Percentiles rank a stretch among this genome's conserved stretches.
These are phyloP conservation scores for Brassica napus DNA, from an alignment of 345 rosid genomes.

Conservation along the genomic window Da-Ae NC_063440.1:25505501-25506000, in stretches of 20 bases:
- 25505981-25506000: conserved; percentile 20
- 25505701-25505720: conserved; percentile 34
- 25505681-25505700: background rate
- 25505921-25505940: conserved; percentile 25
- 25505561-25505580: conserved; percentile 23
- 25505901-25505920: conserved; percentile 31
- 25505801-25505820: conserved; percentile 18
- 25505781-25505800: conserved; percentile 42
- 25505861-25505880: background rate
- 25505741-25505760: conserved; percentile 38
- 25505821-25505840: conserved; percentile 7
- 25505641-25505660: conserved; percentile 7
- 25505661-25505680: background rate
- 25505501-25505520: conserved; percentile 18
- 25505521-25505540: background rate
- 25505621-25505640: conserved; percentile 23
- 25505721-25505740: conserved; percentile 40
- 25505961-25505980: conserved; percentile 22
- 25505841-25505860: conserved; percentile 14
- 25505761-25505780: conserved; percentile 43
- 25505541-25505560: conserved; percentile 40
- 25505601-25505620: background rate
- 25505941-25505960: conserved; percentile 26
- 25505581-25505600: conserved; percentile 15
- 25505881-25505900: conserved; percentile 30